phyloP scores from a whole-genome alignment of 1,284 basidiomycete genomes.

The Agaricales sp. region DNA sequence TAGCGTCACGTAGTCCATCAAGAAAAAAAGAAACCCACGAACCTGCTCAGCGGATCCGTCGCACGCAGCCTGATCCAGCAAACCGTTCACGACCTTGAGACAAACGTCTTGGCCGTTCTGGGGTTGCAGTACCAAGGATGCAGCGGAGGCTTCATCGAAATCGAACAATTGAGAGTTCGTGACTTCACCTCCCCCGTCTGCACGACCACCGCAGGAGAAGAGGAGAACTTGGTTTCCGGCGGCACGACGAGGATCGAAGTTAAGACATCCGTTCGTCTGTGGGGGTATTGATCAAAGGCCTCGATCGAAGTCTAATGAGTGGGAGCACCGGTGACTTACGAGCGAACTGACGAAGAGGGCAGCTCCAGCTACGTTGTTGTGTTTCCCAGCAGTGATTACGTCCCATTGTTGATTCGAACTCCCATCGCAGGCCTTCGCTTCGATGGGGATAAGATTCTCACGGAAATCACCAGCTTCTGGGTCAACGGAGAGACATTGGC shows the following conservation, averaged over 20 bases:
- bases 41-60: background rate
- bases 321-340: background rate
- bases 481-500: conserved; percentile 13
- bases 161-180: conserved; percentile 1
- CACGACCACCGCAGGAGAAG: conserved; percentile 1
- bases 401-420: conserved; percentile 12
- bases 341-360: conserved; percentile 10
- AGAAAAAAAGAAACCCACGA: too few species aligned
- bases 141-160: background rate
- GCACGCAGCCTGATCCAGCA: background rate
- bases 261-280: background rate
- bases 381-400: conserved; percentile 12
- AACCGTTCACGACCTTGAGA: background rate
- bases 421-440: conserved; percentile 10
- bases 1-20: background rate
- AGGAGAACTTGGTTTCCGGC: conserved; percentile 1
- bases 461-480: conserved; percentile 11
- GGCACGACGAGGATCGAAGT: background rate
- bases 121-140: background rate
- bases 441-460: conserved; percentile 12
- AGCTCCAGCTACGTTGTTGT: conserved; percentile 8
- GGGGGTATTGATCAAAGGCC: too few species aligned
- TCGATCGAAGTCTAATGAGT: background rate
- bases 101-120: background rate
- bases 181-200: background rate